phyloP scores from a whole-genome alignment of 108 stramenopile species.

The Skeletonema marinoi region DNA sequence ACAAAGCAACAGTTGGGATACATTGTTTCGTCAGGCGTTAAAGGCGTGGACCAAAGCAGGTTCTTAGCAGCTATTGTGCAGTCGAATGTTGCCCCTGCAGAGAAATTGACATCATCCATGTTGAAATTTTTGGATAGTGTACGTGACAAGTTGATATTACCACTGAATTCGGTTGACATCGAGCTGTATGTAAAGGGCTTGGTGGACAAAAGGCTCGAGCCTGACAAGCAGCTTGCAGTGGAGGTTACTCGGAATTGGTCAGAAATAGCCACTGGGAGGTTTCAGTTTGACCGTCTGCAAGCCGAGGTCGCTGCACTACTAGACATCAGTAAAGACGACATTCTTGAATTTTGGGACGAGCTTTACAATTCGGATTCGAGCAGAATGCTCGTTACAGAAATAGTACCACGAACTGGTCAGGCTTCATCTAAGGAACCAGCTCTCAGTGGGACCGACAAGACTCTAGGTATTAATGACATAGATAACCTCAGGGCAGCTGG shows the following conservation, averaged over 20 bases:
- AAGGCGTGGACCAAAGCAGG: slow-evolving; percentile 67
- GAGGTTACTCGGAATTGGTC: slow-evolving; percentile 87
- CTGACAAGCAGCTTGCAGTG: slow-evolving; percentile 73
- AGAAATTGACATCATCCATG: slow-evolving; percentile 17
- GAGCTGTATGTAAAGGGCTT: slow-evolving; percentile 73
- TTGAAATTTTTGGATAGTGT: slow-evolving; percentile 33
- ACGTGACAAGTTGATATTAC: slow-evolving; percentile 49
- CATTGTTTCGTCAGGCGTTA: slow-evolving; percentile 83
- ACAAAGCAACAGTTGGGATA: slow-evolving; percentile 95
- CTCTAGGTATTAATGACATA: slow-evolving; percentile 75
- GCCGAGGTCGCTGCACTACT: slow-evolving; percentile 69
- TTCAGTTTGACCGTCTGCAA: slow-evolving; percentile 77
- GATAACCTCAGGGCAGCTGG: slow-evolving; percentile 49
- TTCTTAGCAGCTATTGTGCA: slow-evolving; percentile 75
- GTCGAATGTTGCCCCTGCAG: slow-evolving; percentile 44
- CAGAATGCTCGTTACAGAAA: slow-evolving; percentile 67
- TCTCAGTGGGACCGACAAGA: slow-evolving; percentile 22
- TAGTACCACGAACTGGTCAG: slow-evolving; percentile 65
- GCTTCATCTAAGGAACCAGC: slow-evolving; percentile 64
- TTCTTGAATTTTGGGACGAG: slow-evolving; percentile 76
- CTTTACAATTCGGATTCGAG: slow-evolving; percentile 57
- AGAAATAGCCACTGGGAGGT: slow-evolving; percentile 74
- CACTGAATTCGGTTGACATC: slow-evolving; percentile 59
- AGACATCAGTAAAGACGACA: slow-evolving; percentile 66
- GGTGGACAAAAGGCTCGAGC: slow-evolving; percentile 80